These are phyloP conservation scores for Blastobotrys apis DNA, from an alignment of 1,139 yeast genomes.

Conservation along the genomic window DNA sequence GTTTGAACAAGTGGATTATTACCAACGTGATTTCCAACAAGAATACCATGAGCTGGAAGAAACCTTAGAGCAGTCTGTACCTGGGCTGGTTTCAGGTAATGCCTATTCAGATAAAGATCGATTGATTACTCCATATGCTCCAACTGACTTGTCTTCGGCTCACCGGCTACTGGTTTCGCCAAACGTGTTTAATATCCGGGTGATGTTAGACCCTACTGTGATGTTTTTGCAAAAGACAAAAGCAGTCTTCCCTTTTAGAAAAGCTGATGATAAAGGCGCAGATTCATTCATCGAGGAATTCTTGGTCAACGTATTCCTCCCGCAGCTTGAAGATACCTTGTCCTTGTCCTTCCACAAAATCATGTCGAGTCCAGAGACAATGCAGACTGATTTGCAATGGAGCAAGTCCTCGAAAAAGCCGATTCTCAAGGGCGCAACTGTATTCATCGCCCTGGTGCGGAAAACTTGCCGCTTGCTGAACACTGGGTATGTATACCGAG, in stretches of 20 bases:
- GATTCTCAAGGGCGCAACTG: conserved; percentile 28
- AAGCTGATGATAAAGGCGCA: conserved; percentile 21
- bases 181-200: conserved; percentile 76
- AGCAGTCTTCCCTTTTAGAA: conserved; percentile 34
- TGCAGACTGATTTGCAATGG: conserved; percentile 31
- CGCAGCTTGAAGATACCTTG: conserved; percentile 58
- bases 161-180: conserved; percentile 70
- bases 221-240: conserved; percentile 52
- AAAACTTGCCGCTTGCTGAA: conserved; percentile 33
- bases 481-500: conserved; percentile 34
- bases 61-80: conserved; percentile 34
- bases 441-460: conserved; percentile 29
- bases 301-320: conserved; percentile 60
- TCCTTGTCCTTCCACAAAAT: conserved; percentile 38
- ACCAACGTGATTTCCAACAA: conserved; percentile 27
- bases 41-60: conserved; percentile 26
- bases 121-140: conserved; percentile 19
- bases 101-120: conserved; percentile 22
- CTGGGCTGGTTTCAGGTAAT: conserved; percentile 34
- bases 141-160: conserved; percentile 25
- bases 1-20: conserved; percentile 25
- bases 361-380: conserved; percentile 25
- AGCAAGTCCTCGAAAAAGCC: conserved; percentile 33
- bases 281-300: conserved; percentile 55
- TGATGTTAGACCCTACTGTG: conserved; percentile 59